Conservation (phyloP, 495 filamentous ascomycete species). For the Barbatosphaeria neglecta region DNA sequence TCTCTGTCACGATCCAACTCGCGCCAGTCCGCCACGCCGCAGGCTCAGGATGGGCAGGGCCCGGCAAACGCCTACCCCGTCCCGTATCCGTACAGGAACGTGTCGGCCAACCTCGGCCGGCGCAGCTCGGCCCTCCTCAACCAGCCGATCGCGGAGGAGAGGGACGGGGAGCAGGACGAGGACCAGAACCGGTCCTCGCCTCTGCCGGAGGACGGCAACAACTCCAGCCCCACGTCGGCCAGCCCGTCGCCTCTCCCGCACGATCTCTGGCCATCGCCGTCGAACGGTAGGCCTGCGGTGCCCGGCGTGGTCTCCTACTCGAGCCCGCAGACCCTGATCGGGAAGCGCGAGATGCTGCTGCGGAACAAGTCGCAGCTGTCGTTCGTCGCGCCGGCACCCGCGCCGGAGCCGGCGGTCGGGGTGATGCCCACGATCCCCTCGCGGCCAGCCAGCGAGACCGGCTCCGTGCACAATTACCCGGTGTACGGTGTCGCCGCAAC, state of each 20-base stretch:
- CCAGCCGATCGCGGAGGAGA: constrained; percentile 30
- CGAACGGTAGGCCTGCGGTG: constrained; percentile 13
- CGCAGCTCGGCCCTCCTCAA: constrained; percentile 10
- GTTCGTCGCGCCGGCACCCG: constrained; percentile 13
- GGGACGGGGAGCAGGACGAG: constrained; percentile 7
- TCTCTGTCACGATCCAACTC: constrained; percentile 9
- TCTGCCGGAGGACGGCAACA: background rate
- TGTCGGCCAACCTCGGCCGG: constrained; percentile 8
- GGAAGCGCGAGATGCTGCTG: constrained; percentile 48
- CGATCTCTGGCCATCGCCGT: constrained; percentile 5
- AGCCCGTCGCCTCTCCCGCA: background rate
- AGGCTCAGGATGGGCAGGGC: background rate
- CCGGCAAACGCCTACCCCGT: background rate
- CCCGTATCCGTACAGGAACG: constrained; percentile 10
- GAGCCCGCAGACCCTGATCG: constrained; percentile 45
- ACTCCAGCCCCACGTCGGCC: background rate
- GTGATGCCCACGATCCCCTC: constrained; percentile 6
- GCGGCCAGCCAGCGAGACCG: constrained; percentile 20
- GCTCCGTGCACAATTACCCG: constrained; percentile 19
- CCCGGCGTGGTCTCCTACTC: constrained; percentile 23
- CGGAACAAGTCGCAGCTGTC: constrained; percentile 32
- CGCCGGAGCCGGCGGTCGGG: constrained; percentile 7
- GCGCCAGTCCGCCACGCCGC: constrained; percentile 5
- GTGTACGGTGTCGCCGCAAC: background rate
- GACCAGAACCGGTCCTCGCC: constrained; percentile 1